Evolutionary conservation across 192 early-diverging fungal species (phyloP), one percentile per base, ranked within the genome.

Genomic region (Rhizoclosmatium globosum): DNA sequence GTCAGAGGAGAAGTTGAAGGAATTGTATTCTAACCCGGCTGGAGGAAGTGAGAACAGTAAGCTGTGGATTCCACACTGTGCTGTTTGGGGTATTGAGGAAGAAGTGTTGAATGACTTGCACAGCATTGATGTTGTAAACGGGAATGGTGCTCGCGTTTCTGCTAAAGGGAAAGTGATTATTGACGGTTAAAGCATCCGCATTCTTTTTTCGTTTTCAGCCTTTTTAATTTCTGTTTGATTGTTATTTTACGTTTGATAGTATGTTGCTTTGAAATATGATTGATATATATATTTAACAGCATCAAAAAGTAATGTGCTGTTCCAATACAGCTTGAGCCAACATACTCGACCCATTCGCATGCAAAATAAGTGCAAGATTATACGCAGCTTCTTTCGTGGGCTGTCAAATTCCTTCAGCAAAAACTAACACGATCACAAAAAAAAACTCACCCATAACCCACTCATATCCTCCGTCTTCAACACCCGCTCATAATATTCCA

Each of bases 311-410:
- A 79, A 95, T 95, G 82, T 95, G 93, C 79, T 94, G 88, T 39
- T 74, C 79, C 75, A 97, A 85, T 43, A 99, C 48, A 1, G 87
- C 81, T 67, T 92, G 86, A 1, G 96, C 94, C 70, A 95, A 84
- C 13, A 83, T 88, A 65, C 86, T 74, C 4, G 93, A 89, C 2
- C 97, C 97, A 47, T 89, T 94, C 41, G 84, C 71, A 42, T 93
- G 75, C 71, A 95, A 97, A 31, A 99, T 94, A 45, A 89, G 76
- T 53, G 92, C 88, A 68, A 98, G 82, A 74, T 99, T 99, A 82
- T 97, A 98, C 38, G 97, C 98, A 0, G 94, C 93, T 79, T 99
- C 97, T 39, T 87, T 68, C 68, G 86, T 41, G 85, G 89, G 11
- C 77, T 70, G 74, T 66, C 61, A 87, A 86, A 56, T 78, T 56